These are phyloP conservation scores for Fragaria iinumae DNA, from an alignment of 306 rosid species.

Conservation along the genomic window DNA sequence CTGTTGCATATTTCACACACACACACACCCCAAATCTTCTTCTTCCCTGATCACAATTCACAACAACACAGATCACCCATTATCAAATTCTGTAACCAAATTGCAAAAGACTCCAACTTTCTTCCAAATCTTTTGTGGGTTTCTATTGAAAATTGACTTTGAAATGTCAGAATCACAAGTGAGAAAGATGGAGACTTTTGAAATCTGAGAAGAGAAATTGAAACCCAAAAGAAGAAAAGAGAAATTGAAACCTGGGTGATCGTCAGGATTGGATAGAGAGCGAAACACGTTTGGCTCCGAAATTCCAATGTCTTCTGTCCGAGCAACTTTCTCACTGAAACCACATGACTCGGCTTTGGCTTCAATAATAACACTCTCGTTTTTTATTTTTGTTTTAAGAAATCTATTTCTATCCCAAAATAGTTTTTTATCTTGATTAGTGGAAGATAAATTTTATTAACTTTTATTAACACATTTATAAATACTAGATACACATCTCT, in stretches of 20 bases:
- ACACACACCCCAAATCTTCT: slow-evolving; percentile 2
- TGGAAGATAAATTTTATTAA: too few species aligned
- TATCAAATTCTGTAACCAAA: not conserved
- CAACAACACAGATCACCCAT: slow-evolving; percentile 22
- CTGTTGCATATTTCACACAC: slow-evolving; percentile 53
- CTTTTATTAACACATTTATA: too few species aligned
- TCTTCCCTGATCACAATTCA: slow-evolving; percentile 1
- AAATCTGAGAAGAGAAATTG: not conserved
- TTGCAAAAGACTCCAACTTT: not conserved
- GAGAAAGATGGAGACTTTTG: not conserved
- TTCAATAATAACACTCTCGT: too few species aligned
- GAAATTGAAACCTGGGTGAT: not conserved
- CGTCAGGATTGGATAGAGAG: slow-evolving; percentile 6
- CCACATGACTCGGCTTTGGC: slow-evolving; percentile 18
- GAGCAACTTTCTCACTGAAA: slow-evolving; percentile 20
- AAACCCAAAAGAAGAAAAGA: not conserved
- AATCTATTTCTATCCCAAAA: too few species aligned
- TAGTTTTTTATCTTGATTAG: too few species aligned
- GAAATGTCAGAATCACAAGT: not conserved
- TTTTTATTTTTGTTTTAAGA: not conserved
- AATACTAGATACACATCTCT: too few species aligned
- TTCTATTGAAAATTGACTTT: not conserved
- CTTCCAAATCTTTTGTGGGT: not conserved
- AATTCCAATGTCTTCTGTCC: slow-evolving; percentile 13
- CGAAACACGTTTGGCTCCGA: slow-evolving; percentile 14